Conservation (phyloP, 805 yeast genomes). For the Metschnikowia santaceciliae region DNA sequence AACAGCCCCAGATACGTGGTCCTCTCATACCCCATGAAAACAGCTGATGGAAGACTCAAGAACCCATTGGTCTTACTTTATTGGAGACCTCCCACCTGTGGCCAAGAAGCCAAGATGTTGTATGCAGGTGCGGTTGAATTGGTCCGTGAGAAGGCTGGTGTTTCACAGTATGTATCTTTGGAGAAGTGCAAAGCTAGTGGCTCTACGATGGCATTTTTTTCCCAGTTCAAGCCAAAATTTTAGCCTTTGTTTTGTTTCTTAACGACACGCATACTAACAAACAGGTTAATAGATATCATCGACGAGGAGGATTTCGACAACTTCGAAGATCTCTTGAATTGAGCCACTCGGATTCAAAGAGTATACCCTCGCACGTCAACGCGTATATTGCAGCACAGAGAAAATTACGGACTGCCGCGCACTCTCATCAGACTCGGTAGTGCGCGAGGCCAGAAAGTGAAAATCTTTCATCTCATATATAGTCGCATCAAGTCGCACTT, state of each 20-base stretch:
- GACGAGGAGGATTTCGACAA: slow-evolving; percentile 72
- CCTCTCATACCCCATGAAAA: slow-evolving; percentile 68
- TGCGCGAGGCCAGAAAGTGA: slow-evolving; percentile 11
- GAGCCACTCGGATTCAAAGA: neutral
- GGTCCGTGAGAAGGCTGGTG: slow-evolving; percentile 74
- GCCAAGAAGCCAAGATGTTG: slow-evolving; percentile 77
- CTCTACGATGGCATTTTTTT: no score
- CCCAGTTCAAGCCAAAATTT: no score
- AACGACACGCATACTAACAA: slow-evolving; percentile 17
- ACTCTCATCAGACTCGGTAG: neutral
- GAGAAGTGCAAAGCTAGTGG: no score
- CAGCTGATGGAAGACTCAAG: slow-evolving; percentile 67
- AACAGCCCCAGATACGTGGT: slow-evolving; percentile 74
- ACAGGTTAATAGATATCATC: slow-evolving; percentile 53
- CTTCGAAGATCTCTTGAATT: slow-evolving; percentile 34
- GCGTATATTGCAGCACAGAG: slow-evolving; percentile 3
- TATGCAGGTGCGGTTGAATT: slow-evolving; percentile 89
- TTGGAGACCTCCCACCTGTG: slow-evolving; percentile 85
- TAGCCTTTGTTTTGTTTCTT: neutral
- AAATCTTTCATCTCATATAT: slow-evolving; percentile 20
- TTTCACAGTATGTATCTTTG: slow-evolving; percentile 44
- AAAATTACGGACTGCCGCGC: slow-evolving; percentile 3
- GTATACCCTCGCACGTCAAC: neutral
- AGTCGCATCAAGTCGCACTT: slow-evolving; percentile 5
- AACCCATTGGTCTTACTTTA: slow-evolving; percentile 78